Conservation (phyloP, 108 stramenopile genomes). For the Nitzschia sp. region DNA sequence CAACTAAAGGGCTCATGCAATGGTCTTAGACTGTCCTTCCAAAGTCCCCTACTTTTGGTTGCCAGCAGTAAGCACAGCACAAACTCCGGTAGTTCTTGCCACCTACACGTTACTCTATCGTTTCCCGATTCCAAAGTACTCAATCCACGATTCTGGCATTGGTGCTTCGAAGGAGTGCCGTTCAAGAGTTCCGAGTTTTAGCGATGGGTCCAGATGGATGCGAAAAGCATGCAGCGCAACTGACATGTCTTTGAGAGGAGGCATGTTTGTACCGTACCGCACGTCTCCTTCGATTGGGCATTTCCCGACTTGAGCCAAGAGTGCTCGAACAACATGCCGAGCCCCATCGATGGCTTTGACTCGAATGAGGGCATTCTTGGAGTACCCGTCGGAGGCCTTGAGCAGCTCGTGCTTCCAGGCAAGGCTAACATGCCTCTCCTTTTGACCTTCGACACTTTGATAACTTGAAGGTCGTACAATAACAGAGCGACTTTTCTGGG, state of each 20-base stretch:
- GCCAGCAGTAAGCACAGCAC: too few species aligned
- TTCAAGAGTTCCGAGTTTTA: conserved; percentile 54
- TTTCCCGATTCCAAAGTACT: conserved; percentile 44
- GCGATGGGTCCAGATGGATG: conserved; percentile 49
- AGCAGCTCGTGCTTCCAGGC: conserved; percentile 46
- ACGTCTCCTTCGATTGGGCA: conserved; percentile 77
- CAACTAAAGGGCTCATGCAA: too few species aligned
- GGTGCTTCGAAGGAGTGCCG: conserved; percentile 50
- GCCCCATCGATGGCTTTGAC: conserved; percentile 69
- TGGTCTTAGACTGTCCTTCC: too few species aligned
- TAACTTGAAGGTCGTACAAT: not conserved
- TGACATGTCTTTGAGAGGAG: conserved; percentile 67
- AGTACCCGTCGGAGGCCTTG: conserved; percentile 25
- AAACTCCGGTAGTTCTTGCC: not conserved
- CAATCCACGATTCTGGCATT: conserved; percentile 52
- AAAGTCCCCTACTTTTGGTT: too few species aligned
- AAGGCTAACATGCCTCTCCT: conserved; percentile 16
- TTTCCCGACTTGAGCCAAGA: conserved; percentile 55
- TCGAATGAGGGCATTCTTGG: conserved; percentile 21
- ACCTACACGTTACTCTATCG: not conserved
- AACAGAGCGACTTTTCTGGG: not conserved
- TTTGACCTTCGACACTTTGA: not conserved
- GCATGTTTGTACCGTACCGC: conserved; percentile 47
- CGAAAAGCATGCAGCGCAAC: conserved; percentile 80
- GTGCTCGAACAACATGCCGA: conserved; percentile 81